Evolutionary conservation across 495 filamentous ascomycete genomes (phyloP).

Genomic region (Neurospora cerealis): DNA sequence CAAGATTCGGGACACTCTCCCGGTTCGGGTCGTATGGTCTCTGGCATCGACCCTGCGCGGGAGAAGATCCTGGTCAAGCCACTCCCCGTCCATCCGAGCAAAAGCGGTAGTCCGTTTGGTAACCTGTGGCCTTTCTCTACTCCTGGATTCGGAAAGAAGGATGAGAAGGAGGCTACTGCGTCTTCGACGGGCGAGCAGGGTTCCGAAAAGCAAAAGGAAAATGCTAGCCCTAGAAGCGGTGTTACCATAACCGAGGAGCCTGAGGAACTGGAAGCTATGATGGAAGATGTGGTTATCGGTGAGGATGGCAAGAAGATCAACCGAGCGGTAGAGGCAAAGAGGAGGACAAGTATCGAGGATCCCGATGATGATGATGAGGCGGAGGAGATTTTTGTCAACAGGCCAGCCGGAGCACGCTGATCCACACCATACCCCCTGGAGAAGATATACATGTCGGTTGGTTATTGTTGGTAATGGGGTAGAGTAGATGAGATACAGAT

Average conservation of each 20-base stretch:
- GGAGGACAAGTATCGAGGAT: conserved; percentile 47
- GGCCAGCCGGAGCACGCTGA: not conserved
- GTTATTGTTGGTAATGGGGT: not conserved
- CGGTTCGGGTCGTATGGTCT: conserved; percentile 13
- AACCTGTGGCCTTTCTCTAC: conserved; percentile 38
- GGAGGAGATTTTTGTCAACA: conserved; percentile 9
- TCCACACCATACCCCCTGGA: not conserved
- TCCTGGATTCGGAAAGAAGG: conserved; percentile 20
- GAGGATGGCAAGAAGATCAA: conserved; percentile 36
- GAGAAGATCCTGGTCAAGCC: conserved; percentile 35
- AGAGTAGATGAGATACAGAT: not conserved
- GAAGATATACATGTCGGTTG: not conserved
- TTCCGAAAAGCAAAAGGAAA: conserved; percentile 3
- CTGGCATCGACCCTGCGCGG: conserved; percentile 25
- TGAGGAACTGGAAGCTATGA: conserved; percentile 18
- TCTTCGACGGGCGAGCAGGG: not conserved
- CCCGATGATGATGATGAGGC: conserved; percentile 46
- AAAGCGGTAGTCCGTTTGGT: conserved; percentile 29
- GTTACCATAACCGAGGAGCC: conserved; percentile 19
- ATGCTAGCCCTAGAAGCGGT: conserved; percentile 15
- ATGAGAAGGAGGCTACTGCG: conserved; percentile 15
- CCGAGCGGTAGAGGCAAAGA: conserved; percentile 40
- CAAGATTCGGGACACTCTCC: not conserved
- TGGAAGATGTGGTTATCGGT: conserved; percentile 18
- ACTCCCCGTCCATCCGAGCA: conserved; percentile 33